Base-by-base conservation (phyloP, 1,284 basidiomycete species). In the Ceratobasidium sp. region DNA sequence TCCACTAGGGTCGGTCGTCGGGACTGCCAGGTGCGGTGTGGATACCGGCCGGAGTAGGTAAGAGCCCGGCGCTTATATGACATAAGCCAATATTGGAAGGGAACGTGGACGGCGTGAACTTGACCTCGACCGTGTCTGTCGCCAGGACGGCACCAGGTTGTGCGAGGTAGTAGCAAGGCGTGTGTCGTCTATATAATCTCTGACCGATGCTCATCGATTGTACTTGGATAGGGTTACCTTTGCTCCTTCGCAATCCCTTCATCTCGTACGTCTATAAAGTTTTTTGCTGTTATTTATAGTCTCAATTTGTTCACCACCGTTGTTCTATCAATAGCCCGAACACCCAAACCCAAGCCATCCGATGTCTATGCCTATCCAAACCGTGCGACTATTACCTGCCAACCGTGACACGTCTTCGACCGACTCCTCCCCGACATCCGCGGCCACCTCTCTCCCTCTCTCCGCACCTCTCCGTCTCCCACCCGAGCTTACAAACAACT, bases 381-480 rank as follows among this genome's bases (percentile, higher is more conserved):
- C 44, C 13, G 64, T 67, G 5, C 64, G 64, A 9, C 26, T 67
- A 44, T 15, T 40, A 20, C 64, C 64, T 58, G n/a, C 55, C 12
- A 67, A 46, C n/a, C 70, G 70, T 18, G 70, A 72, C 18, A 28
- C 53, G 51, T 20, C 55, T 42, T 71, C 69, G 39, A 58, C 26
- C 53, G 70, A 72, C 42, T 60, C 70, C 2, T 72, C 70, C n/a
- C 70, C 70, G 7, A 72, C 70, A 3, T 42, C 70, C 15, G 70
- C 70, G 9, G 44, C 70, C n/a, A 72, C 70, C 15, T 72, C 70
- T 10, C 56, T 72, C 7, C 70, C 70, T 4, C 20, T 72, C 9
- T 72, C 70, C n/a, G 70, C 56, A 4, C 70, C 70, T 4, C 70
- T 72, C 39, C 70, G 51, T n/a, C 70, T 72, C 3, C 70, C 70